Conservation (phyloP, 495 filamentous ascomycete genomes). For the Penicillium paxilli region DNA sequence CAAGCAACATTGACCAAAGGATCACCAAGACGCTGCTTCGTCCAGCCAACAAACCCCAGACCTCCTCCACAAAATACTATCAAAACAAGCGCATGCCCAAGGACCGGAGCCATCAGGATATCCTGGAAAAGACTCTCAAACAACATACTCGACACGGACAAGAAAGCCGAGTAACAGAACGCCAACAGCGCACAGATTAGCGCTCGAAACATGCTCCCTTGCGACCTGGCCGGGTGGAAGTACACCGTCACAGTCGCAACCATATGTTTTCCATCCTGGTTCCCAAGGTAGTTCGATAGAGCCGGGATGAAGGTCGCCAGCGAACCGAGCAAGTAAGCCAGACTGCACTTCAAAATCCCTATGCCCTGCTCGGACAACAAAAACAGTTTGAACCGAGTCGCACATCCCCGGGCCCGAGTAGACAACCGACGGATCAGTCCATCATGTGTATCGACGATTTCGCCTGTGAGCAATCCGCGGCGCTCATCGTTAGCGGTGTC, state of each 20-base stretch:
- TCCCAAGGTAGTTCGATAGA: constrained; percentile 71
- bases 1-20: constrained; percentile 90
- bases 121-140: constrained; percentile 74
- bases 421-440: constrained; percentile 13
- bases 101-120: constrained; percentile 57
- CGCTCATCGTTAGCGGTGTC: constrained; percentile 33
- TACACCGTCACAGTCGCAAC: constrained; percentile 92
- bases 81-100: constrained; percentile 82
- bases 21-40: constrained; percentile 82
- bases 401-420: constrained; percentile 9
- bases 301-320: constrained; percentile 81
- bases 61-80: constrained; percentile 87
- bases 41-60: constrained; percentile 88
- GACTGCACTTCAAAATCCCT: constrained; percentile 85
- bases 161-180: constrained; percentile 76
- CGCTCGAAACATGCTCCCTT: constrained; percentile 89
- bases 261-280: constrained; percentile 94
- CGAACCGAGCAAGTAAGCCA: constrained; percentile 88
- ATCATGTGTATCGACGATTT: constrained; percentile 19
- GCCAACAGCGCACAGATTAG: constrained; percentile 79
- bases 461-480: constrained; percentile 39
- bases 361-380: constrained; percentile 60
- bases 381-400: constrained; percentile 34
- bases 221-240: constrained; percentile 90
- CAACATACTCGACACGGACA: constrained; percentile 86